Evolutionary conservation across 768 basidiomycete species (phyloP).

Genomic region (Tubosaeta brunneosetosa): DNA sequence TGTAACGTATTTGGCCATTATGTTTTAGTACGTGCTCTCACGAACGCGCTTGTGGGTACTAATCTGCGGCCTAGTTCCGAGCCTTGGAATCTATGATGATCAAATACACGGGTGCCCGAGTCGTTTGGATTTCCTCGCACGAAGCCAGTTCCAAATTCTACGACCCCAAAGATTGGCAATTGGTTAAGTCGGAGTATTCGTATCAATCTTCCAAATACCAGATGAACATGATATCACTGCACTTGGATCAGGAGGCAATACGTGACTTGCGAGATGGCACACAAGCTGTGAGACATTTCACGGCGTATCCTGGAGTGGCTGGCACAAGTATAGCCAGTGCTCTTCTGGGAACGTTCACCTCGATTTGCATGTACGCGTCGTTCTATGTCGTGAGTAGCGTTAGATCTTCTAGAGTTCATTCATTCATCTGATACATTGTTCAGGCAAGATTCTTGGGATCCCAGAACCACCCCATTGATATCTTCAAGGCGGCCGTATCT

Average conservation of each 20-base stretch:
- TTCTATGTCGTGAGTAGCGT: slow-evolving; percentile 60
- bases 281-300: slow-evolving; percentile 43
- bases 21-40: slow-evolving; percentile 50
- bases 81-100: slow-evolving; percentile 50
- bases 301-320: slow-evolving; percentile 67
- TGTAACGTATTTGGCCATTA: slow-evolving; percentile 83
- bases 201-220: slow-evolving; percentile 77
- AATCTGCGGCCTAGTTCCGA: slow-evolving; percentile 50
- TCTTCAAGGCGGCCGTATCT: slow-evolving; percentile 64
- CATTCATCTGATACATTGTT: not conserved
- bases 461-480: slow-evolving; percentile 54
- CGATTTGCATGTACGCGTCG: slow-evolving; percentile 44
- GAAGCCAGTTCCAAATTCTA: slow-evolving; percentile 54
- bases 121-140: slow-evolving; percentile 78
- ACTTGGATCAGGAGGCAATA: slow-evolving; percentile 46
- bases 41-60: not conserved
- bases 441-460: slow-evolving; percentile 72
- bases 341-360: slow-evolving; percentile 41
- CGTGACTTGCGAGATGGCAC: slow-evolving; percentile 17
- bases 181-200: slow-evolving; percentile 52
- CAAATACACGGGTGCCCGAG: slow-evolving; percentile 48
- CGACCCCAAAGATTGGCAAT: slow-evolving; percentile 68
- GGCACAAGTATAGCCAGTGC: slow-evolving; percentile 55
- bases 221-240: slow-evolving; percentile 59
- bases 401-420: not conserved